phyloP scores from a whole-genome alignment of 2,329 filamentous ascomycete genomes.

The Esteya vermicola region DNA sequence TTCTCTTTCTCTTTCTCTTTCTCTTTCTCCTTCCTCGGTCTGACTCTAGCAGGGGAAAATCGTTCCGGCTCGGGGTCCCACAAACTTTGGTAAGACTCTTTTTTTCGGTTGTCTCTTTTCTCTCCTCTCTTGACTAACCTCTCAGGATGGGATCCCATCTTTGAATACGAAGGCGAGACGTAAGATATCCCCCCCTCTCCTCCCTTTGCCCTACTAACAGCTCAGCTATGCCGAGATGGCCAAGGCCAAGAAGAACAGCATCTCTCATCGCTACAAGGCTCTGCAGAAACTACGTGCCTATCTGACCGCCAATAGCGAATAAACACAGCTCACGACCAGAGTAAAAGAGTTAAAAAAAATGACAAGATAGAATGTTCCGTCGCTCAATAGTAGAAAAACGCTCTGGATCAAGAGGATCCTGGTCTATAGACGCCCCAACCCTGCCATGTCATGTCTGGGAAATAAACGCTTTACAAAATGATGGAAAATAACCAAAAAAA shows the following conservation, averaged over 20 bases:
- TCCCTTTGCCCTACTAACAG: constrained; percentile 1
- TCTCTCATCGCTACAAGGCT: constrained; percentile 85
- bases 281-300: constrained; percentile 73
- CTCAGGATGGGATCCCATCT: constrained; percentile 87
- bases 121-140: not conserved
- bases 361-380: not conserved
- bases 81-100: constrained; percentile 58
- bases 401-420: too few species aligned
- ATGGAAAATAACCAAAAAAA: not conserved
- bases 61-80: constrained; percentile 67
- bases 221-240: constrained; percentile 84
- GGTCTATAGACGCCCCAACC: too few species aligned
- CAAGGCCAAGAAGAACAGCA: constrained; percentile 71
- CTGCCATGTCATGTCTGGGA: too few species aligned
- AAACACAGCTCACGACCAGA: not conserved
- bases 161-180: constrained; percentile 85
- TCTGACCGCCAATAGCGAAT: constrained; percentile 37
- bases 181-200: constrained; percentile 22
- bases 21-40: not conserved
- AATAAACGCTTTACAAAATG: too few species aligned
- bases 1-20: not conserved
- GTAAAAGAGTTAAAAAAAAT: not conserved
- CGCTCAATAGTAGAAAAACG: too few species aligned
- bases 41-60: constrained; percentile 47
- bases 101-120: not conserved